Percentiles rank a stretch among this genome's conserved stretches.
phyloP scores from a whole-genome alignment of 2,329 filamentous ascomycete genomes.

The Fusarium albidum region DNA sequence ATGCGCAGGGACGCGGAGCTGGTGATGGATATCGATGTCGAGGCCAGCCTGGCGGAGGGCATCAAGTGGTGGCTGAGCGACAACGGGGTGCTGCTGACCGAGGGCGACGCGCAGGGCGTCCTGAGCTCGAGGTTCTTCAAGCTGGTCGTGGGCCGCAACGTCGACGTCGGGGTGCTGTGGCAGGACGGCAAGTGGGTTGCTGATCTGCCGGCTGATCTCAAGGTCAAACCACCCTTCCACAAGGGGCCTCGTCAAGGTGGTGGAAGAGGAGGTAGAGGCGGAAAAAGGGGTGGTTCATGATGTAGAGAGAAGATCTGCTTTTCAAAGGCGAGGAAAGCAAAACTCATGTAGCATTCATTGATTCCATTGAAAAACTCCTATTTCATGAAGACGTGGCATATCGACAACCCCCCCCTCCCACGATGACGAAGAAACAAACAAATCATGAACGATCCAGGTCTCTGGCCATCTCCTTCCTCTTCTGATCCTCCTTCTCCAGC shows the following conservation, averaged over 20 bases:
- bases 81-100: constrained; percentile 78
- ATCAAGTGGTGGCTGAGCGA: constrained; percentile 82
- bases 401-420: no score
- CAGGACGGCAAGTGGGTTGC: constrained; percentile 71
- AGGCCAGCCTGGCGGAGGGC: constrained; percentile 67
- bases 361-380: no score
- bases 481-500: constrained; percentile 42
- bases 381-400: no score
- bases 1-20: constrained; percentile 83
- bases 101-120: constrained; percentile 65
- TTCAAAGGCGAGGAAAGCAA: background rate
- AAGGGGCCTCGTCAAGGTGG: constrained; percentile 56
- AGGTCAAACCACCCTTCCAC: constrained; percentile 56
- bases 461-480: constrained; percentile 3
- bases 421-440: background rate
- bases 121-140: constrained; percentile 74
- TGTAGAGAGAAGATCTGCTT: background rate
- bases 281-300: constrained; percentile 26
- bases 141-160: constrained; percentile 70
- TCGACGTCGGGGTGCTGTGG: constrained; percentile 72
- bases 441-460: background rate
- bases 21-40: constrained; percentile 79
- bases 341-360: no score
- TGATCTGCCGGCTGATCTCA: constrained; percentile 70
- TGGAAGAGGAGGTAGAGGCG: constrained; percentile 45